Percentiles rank a stretch among this genome's conserved stretches.
These are phyloP conservation scores for Aspergillus egyptiacus DNA, from an alignment of 495 filamentous ascomycete species.

Conservation along the genomic window DNA sequence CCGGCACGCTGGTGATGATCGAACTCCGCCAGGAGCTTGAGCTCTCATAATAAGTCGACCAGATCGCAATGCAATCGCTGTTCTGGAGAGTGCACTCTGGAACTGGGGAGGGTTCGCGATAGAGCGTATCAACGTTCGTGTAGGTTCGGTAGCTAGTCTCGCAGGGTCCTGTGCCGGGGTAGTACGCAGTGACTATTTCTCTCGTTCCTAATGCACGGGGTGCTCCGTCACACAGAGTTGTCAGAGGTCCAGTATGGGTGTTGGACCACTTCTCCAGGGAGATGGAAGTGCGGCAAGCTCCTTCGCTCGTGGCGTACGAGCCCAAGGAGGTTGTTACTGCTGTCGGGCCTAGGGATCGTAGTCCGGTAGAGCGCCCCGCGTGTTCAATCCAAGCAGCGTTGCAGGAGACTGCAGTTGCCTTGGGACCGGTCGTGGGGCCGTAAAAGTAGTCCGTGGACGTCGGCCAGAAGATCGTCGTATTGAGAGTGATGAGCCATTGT, in stretches of 20 bases:
- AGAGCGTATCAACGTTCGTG: constrained; percentile 6
- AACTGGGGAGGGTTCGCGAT: constrained; percentile 11
- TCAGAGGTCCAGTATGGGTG: constrained; percentile 20
- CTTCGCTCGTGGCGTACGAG: constrained; percentile 16
- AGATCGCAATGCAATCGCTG: constrained; percentile 22
- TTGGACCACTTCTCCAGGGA: constrained; percentile 6
- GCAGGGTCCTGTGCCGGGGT: constrained; percentile 21
- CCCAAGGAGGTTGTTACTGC: constrained; percentile 9
- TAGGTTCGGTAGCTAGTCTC: constrained; percentile 4
- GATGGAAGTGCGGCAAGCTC: constrained; percentile 16
- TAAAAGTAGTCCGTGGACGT: constrained; percentile 27
- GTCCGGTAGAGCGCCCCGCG: constrained; percentile 7
- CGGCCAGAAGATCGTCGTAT: constrained; percentile 26
- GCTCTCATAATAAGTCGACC: constrained; percentile 18
- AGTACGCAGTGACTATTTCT: constrained; percentile 15
- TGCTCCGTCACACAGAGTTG: constrained; percentile 21
- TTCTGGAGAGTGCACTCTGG: constrained; percentile 15
- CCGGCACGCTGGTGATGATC: constrained; percentile 6
- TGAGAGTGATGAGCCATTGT: constrained; percentile 23
- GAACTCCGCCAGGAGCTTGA: constrained; percentile 11
- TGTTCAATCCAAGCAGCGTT: constrained; percentile 24
- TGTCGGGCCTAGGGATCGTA: constrained; percentile 19
- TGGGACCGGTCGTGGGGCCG: constrained; percentile 22
- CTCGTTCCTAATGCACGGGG: constrained; percentile 21
- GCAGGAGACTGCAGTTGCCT: constrained; percentile 20